Base-by-base conservation (phyloP, 1,284 basidiomycete genomes). In the Tilletiaria anomala region DNA sequence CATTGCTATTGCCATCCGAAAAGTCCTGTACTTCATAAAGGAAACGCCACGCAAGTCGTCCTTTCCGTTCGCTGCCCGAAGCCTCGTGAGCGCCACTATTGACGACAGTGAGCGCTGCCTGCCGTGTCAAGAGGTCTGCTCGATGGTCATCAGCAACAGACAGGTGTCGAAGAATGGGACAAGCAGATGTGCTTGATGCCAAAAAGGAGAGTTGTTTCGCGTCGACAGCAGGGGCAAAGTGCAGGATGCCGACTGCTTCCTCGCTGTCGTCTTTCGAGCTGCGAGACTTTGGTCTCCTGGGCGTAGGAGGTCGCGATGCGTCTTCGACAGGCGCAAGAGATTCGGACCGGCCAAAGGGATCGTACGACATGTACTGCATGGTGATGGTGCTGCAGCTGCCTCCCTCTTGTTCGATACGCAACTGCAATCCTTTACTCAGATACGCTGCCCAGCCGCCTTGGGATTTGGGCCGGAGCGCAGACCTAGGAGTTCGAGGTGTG, bases 301-400 rank as follows among this genome's bases (percentile, higher is more conserved):
- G 50, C 8, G 48, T 48, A 3, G 23, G 10, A 10, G 40, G 23
- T 6, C 40, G 22, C 6, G 14, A 16, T 12, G 19, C 33, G 34
- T 5, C 31, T 5, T n/a, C 40, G 14, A 5, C 15, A 3, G 24
- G 24, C n/a, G 31, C 50, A 2, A 58, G 51, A 32, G 47, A 38
- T 24, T 60, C 58, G 3, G 51, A 47, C 29, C 45, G 33, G 19
- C 55, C 55, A 17, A 60, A 60, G 2, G 58, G 58, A 33, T 60
- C 58, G 44, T 60, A 60, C 29, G 35, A 42, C 20, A 58, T 50
- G 26, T 60, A 60, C 21, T 37, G 40, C 46, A 60, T 43, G 23
- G 43, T 47, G 42, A 56, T 37, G 23, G 41, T 50, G 15, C 39
- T 29, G 2, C 31, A 32, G 4, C 51, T 40, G 12, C 46, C 39